Evolutionary conservation across 202 grass and related monocot genomes (phyloP).

Genomic region (Digitaria exilis): DNA sequence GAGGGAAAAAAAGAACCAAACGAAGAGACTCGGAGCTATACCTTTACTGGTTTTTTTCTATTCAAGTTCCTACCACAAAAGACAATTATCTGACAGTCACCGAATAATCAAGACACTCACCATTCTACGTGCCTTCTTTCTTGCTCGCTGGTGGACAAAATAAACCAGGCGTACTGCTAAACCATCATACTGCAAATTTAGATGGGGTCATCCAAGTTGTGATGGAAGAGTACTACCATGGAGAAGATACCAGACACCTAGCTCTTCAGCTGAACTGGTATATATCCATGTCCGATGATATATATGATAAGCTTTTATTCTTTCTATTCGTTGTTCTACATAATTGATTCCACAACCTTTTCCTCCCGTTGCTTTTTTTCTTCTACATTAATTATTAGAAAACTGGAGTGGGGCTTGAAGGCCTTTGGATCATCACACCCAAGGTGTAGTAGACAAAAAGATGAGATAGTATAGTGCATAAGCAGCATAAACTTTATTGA

Average conservation of each 20-base stretch:
- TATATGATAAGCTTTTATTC: background rate
- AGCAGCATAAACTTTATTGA: background rate
- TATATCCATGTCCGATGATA: background rate
- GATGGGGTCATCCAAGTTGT: background rate
- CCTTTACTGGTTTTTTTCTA: too few relatives aligned
- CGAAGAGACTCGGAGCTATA: too few relatives aligned
- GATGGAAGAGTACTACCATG: background rate
- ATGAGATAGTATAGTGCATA: background rate
- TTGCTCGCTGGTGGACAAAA: too few relatives aligned
- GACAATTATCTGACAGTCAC: too few relatives aligned
- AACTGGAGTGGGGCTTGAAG: background rate
- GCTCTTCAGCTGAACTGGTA: slow-evolving; percentile 3
- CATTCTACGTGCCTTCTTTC: too few relatives aligned
- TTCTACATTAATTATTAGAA: slow-evolving; percentile 41
- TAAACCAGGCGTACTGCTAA: background rate
- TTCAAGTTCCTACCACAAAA: too few relatives aligned
- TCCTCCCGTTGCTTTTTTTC: slow-evolving; percentile 13
- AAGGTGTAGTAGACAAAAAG: background rate
- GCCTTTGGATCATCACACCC: background rate
- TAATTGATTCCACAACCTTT: slow-evolving; percentile 28
- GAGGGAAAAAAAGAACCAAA: too few relatives aligned
- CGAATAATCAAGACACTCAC: too few relatives aligned
- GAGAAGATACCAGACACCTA: background rate
- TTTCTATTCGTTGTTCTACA: slow-evolving; percentile 26
- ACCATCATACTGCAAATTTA: background rate